Evolutionary conservation across 1,139 yeast species (phyloP), one percentile per base, ranked within the genome.

Genomic region (Suhomyces coccinellae): DNA sequence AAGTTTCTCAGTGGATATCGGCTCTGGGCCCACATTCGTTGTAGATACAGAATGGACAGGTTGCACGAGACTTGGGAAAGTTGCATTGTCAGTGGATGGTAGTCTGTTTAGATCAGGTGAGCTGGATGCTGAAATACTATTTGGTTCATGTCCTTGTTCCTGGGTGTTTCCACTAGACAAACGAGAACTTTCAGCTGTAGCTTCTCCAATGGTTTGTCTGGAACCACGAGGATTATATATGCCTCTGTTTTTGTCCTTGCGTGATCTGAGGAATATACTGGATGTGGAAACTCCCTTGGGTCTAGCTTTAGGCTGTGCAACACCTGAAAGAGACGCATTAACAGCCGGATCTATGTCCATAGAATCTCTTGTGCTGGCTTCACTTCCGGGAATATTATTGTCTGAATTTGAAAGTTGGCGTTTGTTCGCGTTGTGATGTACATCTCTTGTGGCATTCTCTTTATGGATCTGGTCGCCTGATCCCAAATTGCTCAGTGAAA

Each of bases 211-310:
- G n/a, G 29, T 7, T 15, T 11, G 20, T 16, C 29, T 26, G 11
- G 38, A 26, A 11, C 15, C 12, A 15, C 22, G 38, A 27, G 38
- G 38, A 2, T n/a, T 36, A 24, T 34, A 34, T 6, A 34, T 24
- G 6, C 27, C 29, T 15, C 43, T 34, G 13, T 22, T 31, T 6
- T 34, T 26, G 7, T 29, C 35, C 17, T 24, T 32, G 8, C 44
- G 17, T 6, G 44, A 31, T 13, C 40, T 26, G 27, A 41, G 36
- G 26, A 41, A 41, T 13, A 41, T 36, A 17, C 33, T 29, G 5
- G 39, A 9, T 10, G 29, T 29, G 4, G 39, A 24, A n/a, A 36
- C 17, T 5, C n/a, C 28, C n/a, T 27, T 26, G 15, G 36, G 28
- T 24, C 16, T 34, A 2, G 17, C 7, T 9, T 13, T n/a, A 9